These are phyloP conservation scores for Cyberlindnera xishuangbannaensis DNA, from an alignment of 805 yeast species.

Conservation along the genomic window DNA sequence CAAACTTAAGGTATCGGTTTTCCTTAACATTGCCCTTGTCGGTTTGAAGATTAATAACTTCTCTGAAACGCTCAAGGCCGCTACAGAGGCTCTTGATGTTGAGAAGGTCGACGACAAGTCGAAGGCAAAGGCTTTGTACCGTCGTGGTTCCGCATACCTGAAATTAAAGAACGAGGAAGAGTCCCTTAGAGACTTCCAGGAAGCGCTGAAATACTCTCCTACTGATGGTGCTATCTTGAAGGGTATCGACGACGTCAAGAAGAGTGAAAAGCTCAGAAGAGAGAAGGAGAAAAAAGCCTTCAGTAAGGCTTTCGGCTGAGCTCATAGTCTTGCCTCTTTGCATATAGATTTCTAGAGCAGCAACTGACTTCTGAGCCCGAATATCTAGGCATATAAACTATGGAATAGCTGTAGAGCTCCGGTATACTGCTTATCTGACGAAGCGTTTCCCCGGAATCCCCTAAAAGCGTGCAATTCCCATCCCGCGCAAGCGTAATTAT, in stretches of 20 bases:
- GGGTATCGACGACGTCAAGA: slow-evolving; percentile 57
- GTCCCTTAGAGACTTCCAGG: slow-evolving; percentile 60
- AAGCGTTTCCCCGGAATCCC: no score
- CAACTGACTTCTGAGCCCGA: no score
- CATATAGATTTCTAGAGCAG: no score
- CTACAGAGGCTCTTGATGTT: slow-evolving; percentile 61
- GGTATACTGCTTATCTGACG: no score
- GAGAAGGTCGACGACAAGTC: slow-evolving; percentile 53
- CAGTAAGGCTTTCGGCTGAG: slow-evolving; percentile 54
- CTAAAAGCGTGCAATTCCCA: no score
- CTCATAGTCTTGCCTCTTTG: no score
- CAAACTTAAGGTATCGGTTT: slow-evolving; percentile 55
- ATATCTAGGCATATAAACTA: no score
- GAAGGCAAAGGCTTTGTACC: slow-evolving; percentile 77
- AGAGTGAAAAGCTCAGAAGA: slow-evolving; percentile 43
- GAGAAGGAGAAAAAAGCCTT: slow-evolving; percentile 71
- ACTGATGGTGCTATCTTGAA: slow-evolving; percentile 64
- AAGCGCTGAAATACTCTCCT: slow-evolving; percentile 61
- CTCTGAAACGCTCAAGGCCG: slow-evolving; percentile 48
- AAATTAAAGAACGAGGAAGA: slow-evolving; percentile 60
- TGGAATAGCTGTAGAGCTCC: no score
- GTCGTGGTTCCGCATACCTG: slow-evolving; percentile 75
- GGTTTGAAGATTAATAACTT: slow-evolving; percentile 59
- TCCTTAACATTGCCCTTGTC: slow-evolving; percentile 69
- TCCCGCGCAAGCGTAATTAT: background rate